Evolutionary conservation across 495 filamentous ascomycete species (phyloP), one percentile per base, ranked within the genome.

Genomic region (Bacidia rubella): DNA sequence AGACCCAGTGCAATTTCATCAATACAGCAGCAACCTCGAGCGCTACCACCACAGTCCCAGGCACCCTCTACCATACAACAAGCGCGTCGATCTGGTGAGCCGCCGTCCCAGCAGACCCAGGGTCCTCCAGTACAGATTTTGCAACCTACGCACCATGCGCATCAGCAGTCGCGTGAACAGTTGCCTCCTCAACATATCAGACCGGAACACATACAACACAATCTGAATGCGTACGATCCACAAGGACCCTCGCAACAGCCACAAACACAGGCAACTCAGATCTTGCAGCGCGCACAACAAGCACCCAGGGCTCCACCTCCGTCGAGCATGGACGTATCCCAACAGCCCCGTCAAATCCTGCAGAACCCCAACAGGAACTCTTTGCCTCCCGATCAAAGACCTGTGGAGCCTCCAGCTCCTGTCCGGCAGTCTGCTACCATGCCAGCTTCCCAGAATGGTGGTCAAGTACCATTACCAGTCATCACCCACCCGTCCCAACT

Each of bases 401-500:
- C 63, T 29, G 65, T 64, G 25, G 58, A 62, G 22, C 54, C 53
- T 46, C 55, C 57, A n/a, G 40, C 29, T 38, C 43, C 49, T 1
- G 23, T 45, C 17, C 46, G n/a, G 24, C 58, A 56, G 24, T 67
- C 65, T 35, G 56, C 43, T 29, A 54, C 42, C 22, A 52, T 58
- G 40, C 57, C 58, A 32, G 58, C 66, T 26, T 60, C 50, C 20
- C 54, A 60, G 19, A 65, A 58, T 46, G 60, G 54, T 12, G 21
- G 41, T 11, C 49, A 49, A 10, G 43, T 46, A 38, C 45, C 53
- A 15, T 57, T 75, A 45, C 77, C 79, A 3, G 65, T 76, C 52
- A 81, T 78, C 62, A 86, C 76, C 56, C 81, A 77, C 66, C 83
- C 74, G 21, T 75, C 85, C 48, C 90, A 95, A 60, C 74, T 90